Evolutionary conservation across 1,284 basidiomycete species (phyloP).

Genomic region (Papiliotrema nemorosa): DNA sequence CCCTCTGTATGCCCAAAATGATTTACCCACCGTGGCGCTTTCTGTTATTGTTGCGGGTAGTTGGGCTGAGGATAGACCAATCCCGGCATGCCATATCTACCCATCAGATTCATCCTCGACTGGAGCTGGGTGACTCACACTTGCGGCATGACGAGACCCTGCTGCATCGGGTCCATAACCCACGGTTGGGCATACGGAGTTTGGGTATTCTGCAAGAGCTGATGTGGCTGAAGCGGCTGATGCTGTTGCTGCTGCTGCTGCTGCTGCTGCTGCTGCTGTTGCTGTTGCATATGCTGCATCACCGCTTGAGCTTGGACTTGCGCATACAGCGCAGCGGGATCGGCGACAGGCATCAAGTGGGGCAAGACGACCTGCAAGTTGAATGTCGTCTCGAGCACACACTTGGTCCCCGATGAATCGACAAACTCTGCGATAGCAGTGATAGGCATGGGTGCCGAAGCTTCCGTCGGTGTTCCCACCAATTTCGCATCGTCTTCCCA

Average conservation of each 20-base stretch:
- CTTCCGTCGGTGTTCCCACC: slow-evolving; percentile 30
- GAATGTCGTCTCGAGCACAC: slow-evolving; percentile 29
- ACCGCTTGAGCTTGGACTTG: slow-evolving; percentile 6
- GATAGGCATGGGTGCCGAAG: slow-evolving; percentile 26
- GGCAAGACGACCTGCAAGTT: slow-evolving; percentile 27
- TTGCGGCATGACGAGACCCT: background rate
- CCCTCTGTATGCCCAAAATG: no score
- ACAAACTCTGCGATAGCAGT: slow-evolving; percentile 33
- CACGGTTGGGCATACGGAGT: background rate
- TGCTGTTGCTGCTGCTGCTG: slow-evolving; percentile 1
- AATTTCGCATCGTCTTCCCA: slow-evolving; percentile 70
- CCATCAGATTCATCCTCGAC: background rate
- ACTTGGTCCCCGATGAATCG: slow-evolving; percentile 29
- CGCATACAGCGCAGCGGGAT: slow-evolving; percentile 7
- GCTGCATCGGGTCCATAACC: background rate
- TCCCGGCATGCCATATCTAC: background rate
- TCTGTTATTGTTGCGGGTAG: background rate
- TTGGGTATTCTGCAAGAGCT: background rate
- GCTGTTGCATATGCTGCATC: background rate
- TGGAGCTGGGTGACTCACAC: background rate
- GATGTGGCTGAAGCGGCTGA: background rate
- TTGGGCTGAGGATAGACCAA: background rate
- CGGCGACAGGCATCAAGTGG: slow-evolving; percentile 4
- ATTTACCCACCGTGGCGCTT: no score
- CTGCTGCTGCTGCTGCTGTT: slow-evolving; percentile 3